phyloP scores from a whole-genome alignment of 331 rosid species.

The Acacia pycnantha region DNA sequence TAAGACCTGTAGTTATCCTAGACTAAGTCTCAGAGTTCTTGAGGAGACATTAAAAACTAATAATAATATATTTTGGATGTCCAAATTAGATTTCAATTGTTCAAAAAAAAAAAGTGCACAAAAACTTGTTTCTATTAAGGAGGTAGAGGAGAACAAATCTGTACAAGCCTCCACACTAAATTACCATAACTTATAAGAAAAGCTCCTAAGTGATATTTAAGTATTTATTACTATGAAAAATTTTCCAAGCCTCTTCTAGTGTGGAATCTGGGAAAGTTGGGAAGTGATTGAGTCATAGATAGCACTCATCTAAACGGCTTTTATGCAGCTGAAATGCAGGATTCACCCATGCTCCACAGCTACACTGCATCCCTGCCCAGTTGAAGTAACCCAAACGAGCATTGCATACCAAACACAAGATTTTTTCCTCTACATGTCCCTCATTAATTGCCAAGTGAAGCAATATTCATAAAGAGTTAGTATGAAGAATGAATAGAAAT shows the following conservation, averaged over 20 bases:
- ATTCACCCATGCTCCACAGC: conserved; percentile 81
- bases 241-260: conserved; percentile 6
- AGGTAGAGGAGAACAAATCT: neutral
- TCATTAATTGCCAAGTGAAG: conserved; percentile 55
- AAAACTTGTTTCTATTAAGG: neutral
- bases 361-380: conserved; percentile 92
- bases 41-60: too few relatives aligned
- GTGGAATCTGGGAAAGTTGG: neutral
- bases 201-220: neutral
- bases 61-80: neutral
- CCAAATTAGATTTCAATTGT: neutral
- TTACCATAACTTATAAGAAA: neutral
- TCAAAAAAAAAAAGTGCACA: neutral
- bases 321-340: conserved; percentile 88
- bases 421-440: conserved; percentile 69
- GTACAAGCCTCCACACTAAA: neutral
- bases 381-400: conserved; percentile 82
- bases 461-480: conserved; percentile 20
- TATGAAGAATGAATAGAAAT: neutral
- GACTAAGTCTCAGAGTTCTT: too few relatives aligned
- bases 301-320: conserved; percentile 71
- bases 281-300: conserved; percentile 24
- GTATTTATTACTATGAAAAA: neutral
- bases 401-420: conserved; percentile 69
- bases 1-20: too few relatives aligned